These are phyloP conservation scores for Sarcodon aspratus DNA, from an alignment of 768 basidiomycete species.

Conservation along the genomic window DNA sequence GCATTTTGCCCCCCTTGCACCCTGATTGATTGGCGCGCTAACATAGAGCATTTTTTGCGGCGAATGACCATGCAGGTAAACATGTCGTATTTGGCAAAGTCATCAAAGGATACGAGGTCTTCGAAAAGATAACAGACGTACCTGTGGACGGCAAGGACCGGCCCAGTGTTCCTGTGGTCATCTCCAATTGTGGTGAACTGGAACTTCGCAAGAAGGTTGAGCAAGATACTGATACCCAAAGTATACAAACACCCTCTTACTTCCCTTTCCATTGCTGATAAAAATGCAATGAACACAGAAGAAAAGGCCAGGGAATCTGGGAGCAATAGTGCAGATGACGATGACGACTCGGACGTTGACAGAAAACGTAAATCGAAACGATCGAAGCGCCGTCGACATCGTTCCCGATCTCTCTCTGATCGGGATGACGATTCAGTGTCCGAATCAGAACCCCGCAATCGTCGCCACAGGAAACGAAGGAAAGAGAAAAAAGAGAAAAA, in stretches of 20 bases:
- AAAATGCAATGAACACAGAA: conserved; percentile 8
- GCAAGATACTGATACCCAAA: conserved; percentile 7
- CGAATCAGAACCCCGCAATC: background rate
- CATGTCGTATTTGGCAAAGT: conserved; percentile 43
- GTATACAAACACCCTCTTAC: conserved; percentile 5
- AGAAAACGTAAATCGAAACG: conserved; percentile 1
- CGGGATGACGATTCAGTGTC: conserved; percentile 2
- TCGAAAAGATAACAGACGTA: conserved; percentile 47
- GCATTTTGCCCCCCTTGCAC: background rate
- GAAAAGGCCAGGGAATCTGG: conserved; percentile 3
- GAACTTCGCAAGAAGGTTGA: conserved; percentile 41
- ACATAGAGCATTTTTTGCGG: background rate
- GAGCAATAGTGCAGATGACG: conserved; percentile 5
- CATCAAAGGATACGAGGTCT: conserved; percentile 50
- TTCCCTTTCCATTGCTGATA: conserved; percentile 4
- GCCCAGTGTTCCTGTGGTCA: conserved; percentile 53
- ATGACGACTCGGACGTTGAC: conserved; percentile 7
- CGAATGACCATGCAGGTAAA: conserved; percentile 29
- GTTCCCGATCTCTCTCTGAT: background rate
- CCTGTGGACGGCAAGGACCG: conserved; percentile 68
- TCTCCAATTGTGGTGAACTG: conserved; percentile 78
- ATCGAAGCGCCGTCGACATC: background rate
- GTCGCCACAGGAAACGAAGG: background rate
- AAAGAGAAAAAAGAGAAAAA: conserved; percentile 4
- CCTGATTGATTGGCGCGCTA: background rate